Evolutionary conservation across 169 alveolate genomes (phyloP).

Genomic region (Plasmodium inui): DNA sequence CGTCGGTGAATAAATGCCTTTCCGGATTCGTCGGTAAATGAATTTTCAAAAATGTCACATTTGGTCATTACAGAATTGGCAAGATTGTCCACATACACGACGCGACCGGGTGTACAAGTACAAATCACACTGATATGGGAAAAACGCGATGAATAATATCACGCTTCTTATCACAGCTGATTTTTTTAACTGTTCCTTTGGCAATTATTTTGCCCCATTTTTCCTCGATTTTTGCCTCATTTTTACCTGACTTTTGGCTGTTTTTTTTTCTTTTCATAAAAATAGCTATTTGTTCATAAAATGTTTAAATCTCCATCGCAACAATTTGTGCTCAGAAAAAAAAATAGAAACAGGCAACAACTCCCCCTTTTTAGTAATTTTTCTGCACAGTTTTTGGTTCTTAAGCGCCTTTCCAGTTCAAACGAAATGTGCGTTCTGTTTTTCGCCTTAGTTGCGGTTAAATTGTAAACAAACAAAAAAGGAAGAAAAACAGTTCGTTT

Average conservation of each 20-base stretch:
- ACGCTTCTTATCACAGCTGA: background rate
- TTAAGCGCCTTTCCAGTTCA: background rate
- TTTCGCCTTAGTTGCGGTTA: background rate
- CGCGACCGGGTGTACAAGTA: background rate
- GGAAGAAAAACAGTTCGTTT: background rate
- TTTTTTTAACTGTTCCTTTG: background rate
- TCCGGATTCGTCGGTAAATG: background rate
- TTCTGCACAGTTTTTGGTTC: background rate
- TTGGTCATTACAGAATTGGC: background rate
- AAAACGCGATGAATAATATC: background rate
- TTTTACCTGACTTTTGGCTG: background rate
- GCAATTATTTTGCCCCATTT: background rate
- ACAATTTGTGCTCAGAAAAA: background rate
- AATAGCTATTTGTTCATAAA: background rate
- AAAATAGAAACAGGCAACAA: background rate
- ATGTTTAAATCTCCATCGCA: background rate
- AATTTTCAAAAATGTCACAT: background rate
- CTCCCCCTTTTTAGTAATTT: background rate
- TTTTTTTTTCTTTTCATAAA: background rate
- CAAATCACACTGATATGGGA: background rate
- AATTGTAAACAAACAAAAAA: background rate
- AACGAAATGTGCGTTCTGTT: background rate
- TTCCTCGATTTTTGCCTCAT: background rate
- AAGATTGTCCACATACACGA: background rate
- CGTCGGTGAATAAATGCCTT: background rate